A percentile compares a stretch with the other conserved stretches of the same genome.
phyloP scores from a whole-genome alignment of 2,329 filamentous ascomycete species.

The Grosmannia penicillata region DNA sequence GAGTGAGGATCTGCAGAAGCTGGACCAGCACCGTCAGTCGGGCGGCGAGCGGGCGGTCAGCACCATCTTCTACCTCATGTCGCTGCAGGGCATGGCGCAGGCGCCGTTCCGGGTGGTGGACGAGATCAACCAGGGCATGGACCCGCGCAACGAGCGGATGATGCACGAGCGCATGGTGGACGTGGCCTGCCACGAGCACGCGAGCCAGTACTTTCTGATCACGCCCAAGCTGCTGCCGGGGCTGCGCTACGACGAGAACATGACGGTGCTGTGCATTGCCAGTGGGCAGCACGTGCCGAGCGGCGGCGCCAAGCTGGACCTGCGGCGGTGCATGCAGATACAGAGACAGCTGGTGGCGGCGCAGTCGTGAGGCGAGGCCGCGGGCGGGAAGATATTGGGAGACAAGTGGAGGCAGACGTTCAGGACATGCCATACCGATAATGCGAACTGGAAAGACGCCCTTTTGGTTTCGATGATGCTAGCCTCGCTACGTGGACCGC shows the following conservation, averaged over 20 bases:
- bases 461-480: no score
- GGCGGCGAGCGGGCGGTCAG: conserved; percentile 92
- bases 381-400: not conserved
- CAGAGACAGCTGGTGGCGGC: conserved; percentile 7
- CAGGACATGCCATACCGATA: no score
- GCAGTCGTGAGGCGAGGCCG: not conserved
- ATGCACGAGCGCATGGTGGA: conserved; percentile 97
- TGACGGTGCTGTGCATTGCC: conserved; percentile 88
- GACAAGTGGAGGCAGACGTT: not conserved
- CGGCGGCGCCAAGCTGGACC: conserved; percentile 36
- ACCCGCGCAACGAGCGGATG: conserved; percentile 94
- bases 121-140: conserved; percentile 99
- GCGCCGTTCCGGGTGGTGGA: conserved; percentile 96
- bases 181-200: conserved; percentile 76
- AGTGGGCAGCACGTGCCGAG: conserved; percentile 62
- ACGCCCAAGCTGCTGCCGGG: conserved; percentile 86
- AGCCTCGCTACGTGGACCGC: no score
- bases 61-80: conserved; percentile 98
- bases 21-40: conserved; percentile 87
- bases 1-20: conserved; percentile 66
- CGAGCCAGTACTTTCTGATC: conserved; percentile 87
- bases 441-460: no score
- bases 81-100: conserved; percentile 81
- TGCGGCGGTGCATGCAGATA: conserved; percentile 14
- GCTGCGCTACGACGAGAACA: conserved; percentile 73